Conservation (phyloP, 345 rosid genomes). For the Hypericum perforatum region DNA sequence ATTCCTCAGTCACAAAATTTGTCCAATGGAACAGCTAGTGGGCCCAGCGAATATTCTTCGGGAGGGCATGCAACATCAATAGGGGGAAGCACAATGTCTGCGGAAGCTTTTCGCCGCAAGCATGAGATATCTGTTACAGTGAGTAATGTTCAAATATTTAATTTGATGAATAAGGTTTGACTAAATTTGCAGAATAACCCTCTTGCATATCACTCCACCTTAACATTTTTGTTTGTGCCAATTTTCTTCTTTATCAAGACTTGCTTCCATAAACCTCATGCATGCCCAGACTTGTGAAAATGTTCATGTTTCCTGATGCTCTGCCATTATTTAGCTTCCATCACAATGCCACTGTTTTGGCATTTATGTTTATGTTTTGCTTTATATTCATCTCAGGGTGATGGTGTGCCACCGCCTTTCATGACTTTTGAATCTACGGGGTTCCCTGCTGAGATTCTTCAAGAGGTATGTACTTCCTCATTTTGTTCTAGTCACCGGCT, state of each 20-base stretch:
- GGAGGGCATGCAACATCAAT: slow-evolving; percentile 34
- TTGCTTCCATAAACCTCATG: no score
- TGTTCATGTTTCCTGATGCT: not conserved
- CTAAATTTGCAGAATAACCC: no score
- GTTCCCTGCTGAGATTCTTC: slow-evolving; percentile 82
- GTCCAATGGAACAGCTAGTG: slow-evolving; percentile 34
- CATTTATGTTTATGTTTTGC: not conserved
- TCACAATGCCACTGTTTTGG: not conserved
- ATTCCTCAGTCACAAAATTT: slow-evolving; percentile 25
- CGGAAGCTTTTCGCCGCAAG: slow-evolving; percentile 60
- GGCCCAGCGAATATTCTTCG: slow-evolving; percentile 27
- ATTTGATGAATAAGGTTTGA: no score
- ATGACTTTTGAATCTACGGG: slow-evolving; percentile 69
- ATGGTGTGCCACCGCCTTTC: slow-evolving; percentile 67
- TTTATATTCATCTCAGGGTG: slow-evolving; percentile 44
- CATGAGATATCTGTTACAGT: slow-evolving; percentile 83
- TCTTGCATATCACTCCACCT: no score
- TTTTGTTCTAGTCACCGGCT: slow-evolving; percentile 5
- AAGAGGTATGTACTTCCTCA: slow-evolving; percentile 54
- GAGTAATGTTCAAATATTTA: slow-evolving; percentile 19
- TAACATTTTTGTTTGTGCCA: no score
- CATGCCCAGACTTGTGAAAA: no score
- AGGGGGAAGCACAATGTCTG: slow-evolving; percentile 36
- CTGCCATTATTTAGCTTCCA: not conserved
- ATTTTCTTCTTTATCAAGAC: no score